These are phyloP conservation scores for Aspergillus sclerotiicarbonarius DNA, from an alignment of 495 filamentous ascomycete species.

Conservation along the genomic window DNA sequence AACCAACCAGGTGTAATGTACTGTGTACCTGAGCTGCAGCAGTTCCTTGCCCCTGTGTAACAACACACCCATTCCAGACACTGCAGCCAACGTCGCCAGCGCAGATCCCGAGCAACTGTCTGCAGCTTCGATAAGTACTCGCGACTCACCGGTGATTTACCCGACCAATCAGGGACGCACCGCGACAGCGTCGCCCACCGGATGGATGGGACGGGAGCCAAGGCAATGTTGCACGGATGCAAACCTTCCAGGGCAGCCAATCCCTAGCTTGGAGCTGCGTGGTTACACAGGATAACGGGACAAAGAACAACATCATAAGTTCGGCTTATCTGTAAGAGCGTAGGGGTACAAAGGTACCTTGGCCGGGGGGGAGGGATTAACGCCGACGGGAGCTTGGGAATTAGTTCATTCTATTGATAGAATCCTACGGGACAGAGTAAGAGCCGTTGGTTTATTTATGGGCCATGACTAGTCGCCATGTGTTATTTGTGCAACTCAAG, in stretches of 20 bases:
- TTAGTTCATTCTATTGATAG: constrained; percentile 1
- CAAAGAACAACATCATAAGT: background rate
- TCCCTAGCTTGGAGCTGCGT: background rate
- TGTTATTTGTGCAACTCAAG: constrained; percentile 3
- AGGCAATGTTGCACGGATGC: background rate
- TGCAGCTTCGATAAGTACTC: background rate
- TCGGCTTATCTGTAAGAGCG: background rate
- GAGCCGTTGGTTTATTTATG: background rate
- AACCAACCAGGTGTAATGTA: background rate
- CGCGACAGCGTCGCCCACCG: background rate
- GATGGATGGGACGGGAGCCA: background rate
- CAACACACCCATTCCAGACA: constrained; percentile 1
- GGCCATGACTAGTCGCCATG: background rate
- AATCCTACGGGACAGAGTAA: background rate
- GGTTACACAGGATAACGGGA: constrained; percentile 3
- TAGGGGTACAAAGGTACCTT: background rate
- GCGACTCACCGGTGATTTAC: background rate
- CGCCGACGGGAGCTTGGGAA: background rate
- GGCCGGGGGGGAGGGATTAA: background rate
- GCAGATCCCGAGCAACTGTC: background rate
- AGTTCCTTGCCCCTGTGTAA: background rate
- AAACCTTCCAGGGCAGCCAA: background rate
- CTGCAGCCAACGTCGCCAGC: background rate
- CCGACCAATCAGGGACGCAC: background rate
- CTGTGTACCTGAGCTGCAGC: background rate